A percentile compares a stretch with the other conserved stretches of the same genome.
Conservation (phyloP, 2,329 filamentous ascomycete species). For the Allantophomopsis cytisporea region DNA sequence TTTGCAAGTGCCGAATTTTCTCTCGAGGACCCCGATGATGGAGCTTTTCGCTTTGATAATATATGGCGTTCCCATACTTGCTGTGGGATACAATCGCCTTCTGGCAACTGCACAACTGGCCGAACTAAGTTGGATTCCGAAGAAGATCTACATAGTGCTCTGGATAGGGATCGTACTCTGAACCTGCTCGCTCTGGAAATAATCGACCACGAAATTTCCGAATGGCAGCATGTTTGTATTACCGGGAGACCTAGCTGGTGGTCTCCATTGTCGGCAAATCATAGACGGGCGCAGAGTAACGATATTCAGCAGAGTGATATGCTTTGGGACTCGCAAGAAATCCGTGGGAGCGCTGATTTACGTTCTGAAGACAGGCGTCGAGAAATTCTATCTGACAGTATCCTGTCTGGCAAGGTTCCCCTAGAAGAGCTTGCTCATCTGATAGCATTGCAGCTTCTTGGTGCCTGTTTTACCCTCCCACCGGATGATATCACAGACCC, state of each 20-base stretch:
- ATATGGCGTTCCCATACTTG: too few relatives aligned
- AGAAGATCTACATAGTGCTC: neutral
- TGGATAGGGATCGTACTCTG: neutral
- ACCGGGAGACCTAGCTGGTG: constrained; percentile 18
- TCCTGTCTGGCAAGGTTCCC: constrained; percentile 10
- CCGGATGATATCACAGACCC: constrained; percentile 6
- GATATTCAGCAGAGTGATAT: neutral
- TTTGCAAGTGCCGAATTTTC: too few relatives aligned
- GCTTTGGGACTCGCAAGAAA: constrained; percentile 1
- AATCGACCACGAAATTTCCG: constrained; percentile 16
- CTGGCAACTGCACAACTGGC: too few relatives aligned
- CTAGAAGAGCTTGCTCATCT: constrained; percentile 15
- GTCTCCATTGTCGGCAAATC: constrained; percentile 13
- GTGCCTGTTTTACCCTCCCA: constrained; percentile 17
- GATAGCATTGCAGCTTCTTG: constrained; percentile 16
- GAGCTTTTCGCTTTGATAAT: too few relatives aligned
- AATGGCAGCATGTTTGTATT: constrained; percentile 17
- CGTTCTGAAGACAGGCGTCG: constrained; percentile 5
- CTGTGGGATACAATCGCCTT: too few relatives aligned
- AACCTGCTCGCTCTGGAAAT: constrained; percentile 10
- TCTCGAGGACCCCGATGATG: too few relatives aligned
- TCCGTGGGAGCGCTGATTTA: neutral
- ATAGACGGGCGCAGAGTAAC: neutral
- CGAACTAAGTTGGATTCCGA: too few relatives aligned
- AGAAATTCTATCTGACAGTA: constrained; percentile 1